Base-by-base conservation (phyloP, 2,329 filamentous ascomycete species). In the Exophiala spinifera region DNA sequence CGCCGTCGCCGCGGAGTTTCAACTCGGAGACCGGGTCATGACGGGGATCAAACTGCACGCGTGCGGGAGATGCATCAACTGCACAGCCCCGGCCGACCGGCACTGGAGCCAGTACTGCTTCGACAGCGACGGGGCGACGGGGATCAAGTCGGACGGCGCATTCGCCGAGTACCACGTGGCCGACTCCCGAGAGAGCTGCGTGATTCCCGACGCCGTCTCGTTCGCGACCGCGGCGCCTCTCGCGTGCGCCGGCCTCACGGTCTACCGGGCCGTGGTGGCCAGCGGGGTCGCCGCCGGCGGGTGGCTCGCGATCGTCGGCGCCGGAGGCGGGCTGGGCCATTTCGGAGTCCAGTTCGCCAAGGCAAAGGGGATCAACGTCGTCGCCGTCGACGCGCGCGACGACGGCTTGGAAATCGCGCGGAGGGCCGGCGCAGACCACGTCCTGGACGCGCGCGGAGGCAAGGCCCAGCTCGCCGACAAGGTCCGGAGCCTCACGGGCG, bases 81-180 rank as follows among this genome's bases (percentile, higher is more conserved):
- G 82, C 63, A 60, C 55, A 47, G 74, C 74, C 0, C 76, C 81
- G 61, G 66, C 68, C 11, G 71, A 72, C 51, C 63, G 63, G n/a
- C 42, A 53, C 20, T 44, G 42, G 42, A 64, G 62, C 11, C 80
- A 84, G 61, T 84, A 83, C 62, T 85, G 81, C 63, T 46, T 63
- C 7, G 65, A 72, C 31, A 60, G 70, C n/a, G 67, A 69, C 25
- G 76, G 77, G 1, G 69, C 75, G 51, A 67, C 77, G 3, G 81
- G 81, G 7, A 73, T 83, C 3, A 51, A 60, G 36, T 65, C 69
- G 6, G 70, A 84, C 55, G 83, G 82, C 0, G 78, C 73, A 49
- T 81, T 84, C 52, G 80, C 80, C 1, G 79, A 84, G 53, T 84
- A 81, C 61, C 76, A 76, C 23, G 61, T 75, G 33, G 74, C 75